phyloP scores from a whole-genome alignment of 2,329 filamentous ascomycete genomes.

The Verticillium nubilum region DNA sequence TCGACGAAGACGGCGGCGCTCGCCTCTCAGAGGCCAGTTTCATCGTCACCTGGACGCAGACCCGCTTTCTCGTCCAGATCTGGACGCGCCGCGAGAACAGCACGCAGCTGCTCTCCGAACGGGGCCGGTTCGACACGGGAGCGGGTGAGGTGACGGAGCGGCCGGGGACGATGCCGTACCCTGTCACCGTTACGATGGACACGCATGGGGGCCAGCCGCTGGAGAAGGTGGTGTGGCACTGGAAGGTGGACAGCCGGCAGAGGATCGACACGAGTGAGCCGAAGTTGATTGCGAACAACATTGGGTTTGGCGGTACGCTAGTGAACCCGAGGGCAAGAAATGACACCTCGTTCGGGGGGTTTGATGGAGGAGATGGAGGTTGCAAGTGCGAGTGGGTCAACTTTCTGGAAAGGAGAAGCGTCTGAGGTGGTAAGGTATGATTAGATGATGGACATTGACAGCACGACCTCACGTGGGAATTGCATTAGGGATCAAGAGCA shows the following conservation, averaged over 20 bases:
- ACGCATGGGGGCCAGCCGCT: conserved; percentile 53
- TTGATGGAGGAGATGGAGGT: conserved; percentile 58
- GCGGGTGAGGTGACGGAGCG: conserved; percentile 25
- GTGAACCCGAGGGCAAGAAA: conserved; percentile 44
- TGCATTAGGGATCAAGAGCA: conserved; percentile 1
- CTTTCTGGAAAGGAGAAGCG: conserved; percentile 24
- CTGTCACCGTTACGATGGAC: conserved; percentile 55
- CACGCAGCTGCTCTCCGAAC: conserved; percentile 32
- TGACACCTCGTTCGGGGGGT: conserved; percentile 48
- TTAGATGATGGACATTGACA: not conserved
- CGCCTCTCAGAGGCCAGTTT: conserved; percentile 46
- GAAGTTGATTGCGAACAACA: conserved; percentile 41
- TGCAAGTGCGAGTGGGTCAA: conserved; percentile 60
- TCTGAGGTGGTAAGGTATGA: not conserved
- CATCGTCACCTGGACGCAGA: conserved; percentile 54
- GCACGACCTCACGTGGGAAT: not conserved
- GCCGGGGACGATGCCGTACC: conserved; percentile 59
- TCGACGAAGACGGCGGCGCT: conserved; percentile 51
- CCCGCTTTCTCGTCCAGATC: conserved; percentile 58
- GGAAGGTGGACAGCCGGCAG: conserved; percentile 41
- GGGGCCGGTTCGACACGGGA: conserved; percentile 16
- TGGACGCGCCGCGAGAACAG: conserved; percentile 51
- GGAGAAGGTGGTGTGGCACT: conserved; percentile 50
- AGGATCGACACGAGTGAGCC: conserved; percentile 36
- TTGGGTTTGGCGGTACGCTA: conserved; percentile 43